Conservation (phyloP, 305 asterid genomes). For the Fraxinus greggii region DNA sequence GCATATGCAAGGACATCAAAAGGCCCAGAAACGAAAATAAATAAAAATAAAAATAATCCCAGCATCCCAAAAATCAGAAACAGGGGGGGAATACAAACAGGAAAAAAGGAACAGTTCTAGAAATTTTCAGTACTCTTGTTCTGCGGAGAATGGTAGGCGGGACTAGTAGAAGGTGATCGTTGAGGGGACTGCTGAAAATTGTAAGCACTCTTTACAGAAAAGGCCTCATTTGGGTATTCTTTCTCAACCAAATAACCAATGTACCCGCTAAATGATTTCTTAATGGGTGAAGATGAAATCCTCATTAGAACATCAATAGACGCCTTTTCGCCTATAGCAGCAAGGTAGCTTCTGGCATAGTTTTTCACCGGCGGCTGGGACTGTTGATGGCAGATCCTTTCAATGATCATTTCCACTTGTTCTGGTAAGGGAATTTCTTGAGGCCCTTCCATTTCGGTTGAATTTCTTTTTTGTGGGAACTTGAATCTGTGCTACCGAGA, state of each 20-base stretch:
- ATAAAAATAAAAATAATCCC: neutral
- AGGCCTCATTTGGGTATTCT: slow-evolving; percentile 5
- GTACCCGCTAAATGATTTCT: slow-evolving; percentile 27
- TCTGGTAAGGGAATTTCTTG: slow-evolving; percentile 27
- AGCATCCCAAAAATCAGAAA: neutral
- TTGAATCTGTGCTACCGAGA: neutral
- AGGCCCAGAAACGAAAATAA: neutral
- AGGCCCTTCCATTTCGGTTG: slow-evolving; percentile 12
- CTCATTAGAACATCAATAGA: slow-evolving; percentile 31
- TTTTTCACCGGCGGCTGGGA: slow-evolving; percentile 25
- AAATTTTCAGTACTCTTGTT: slow-evolving; percentile 1
- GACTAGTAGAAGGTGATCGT: slow-evolving; percentile 16
- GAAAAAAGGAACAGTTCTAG: neutral
- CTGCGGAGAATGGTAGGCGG: slow-evolving; percentile 18
- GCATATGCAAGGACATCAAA: neutral
- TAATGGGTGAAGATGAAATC: slow-evolving; percentile 2
- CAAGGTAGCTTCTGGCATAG: slow-evolving; percentile 31
- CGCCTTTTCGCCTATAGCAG: slow-evolving; percentile 39
- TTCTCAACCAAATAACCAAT: slow-evolving; percentile 25
- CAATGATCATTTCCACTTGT: slow-evolving; percentile 34
- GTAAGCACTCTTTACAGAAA: slow-evolving; percentile 12
- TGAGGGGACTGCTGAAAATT: slow-evolving; percentile 21
- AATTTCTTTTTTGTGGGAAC: neutral
- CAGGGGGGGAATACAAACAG: neutral
- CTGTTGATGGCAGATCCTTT: slow-evolving; percentile 32